These are phyloP conservation scores for Penicillium sp. DNA, from an alignment of 2,329 filamentous ascomycete genomes.

Conservation along the genomic window DNA sequence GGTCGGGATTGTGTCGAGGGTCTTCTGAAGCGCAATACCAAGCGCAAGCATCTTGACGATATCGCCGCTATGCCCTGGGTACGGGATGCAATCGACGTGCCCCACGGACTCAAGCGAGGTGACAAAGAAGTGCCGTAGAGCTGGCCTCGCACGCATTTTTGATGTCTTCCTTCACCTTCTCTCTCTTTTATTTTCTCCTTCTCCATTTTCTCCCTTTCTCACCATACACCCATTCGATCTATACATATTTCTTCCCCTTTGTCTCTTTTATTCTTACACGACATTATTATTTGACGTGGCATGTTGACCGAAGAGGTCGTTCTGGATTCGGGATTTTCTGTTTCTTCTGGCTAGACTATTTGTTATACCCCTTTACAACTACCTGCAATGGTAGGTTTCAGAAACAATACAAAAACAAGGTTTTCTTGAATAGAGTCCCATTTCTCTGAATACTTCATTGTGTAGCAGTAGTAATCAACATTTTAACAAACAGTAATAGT, in stretches of 20 bases:
- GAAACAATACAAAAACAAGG: constrained; percentile 4
- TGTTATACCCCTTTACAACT: constrained; percentile 23
- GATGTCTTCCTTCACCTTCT: not conserved
- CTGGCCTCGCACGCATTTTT: constrained; percentile 26
- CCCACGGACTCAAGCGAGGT: constrained; percentile 59
- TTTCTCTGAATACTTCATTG: not conserved
- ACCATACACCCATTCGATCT: constrained; percentile 2
- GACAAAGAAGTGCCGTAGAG: constrained; percentile 56
- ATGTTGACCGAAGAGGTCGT: constrained; percentile 15
- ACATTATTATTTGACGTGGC: constrained; percentile 14
- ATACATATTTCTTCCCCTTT: not conserved
- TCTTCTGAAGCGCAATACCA: constrained; percentile 79
- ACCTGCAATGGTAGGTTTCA: not conserved
- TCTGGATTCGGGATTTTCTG: constrained; percentile 7
- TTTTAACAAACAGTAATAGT: too few species aligned
- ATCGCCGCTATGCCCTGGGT: constrained; percentile 79
- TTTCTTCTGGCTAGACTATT: constrained; percentile 19
- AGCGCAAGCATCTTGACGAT: constrained; percentile 74
- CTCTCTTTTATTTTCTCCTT: constrained; percentile 2
- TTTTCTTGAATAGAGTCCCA: not conserved
- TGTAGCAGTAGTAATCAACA: not conserved
- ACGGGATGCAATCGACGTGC: constrained; percentile 69
- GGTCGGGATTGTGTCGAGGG: constrained; percentile 83
- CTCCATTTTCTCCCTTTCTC: constrained; percentile 8
- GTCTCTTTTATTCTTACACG: not conserved